Evolutionary conservation across 352 stramenopile genomes (phyloP), one percentile per base, ranked within the genome.

Genomic region (Globisporangium canariense): DNA sequence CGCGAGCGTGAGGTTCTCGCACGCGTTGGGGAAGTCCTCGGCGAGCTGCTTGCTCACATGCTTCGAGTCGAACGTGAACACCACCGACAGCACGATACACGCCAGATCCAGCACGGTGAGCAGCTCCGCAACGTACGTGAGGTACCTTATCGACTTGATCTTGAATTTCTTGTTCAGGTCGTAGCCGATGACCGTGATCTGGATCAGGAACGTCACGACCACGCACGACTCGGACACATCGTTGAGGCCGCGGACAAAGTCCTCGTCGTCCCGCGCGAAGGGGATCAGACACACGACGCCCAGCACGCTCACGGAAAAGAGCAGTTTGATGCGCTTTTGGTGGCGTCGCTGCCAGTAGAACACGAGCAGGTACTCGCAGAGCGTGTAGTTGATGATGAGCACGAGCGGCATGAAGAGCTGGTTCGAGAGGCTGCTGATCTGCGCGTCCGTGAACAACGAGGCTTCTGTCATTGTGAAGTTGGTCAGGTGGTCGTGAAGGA

Each of bases 351-450:
- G 41, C 41, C 64, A 75, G 53, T 75, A 75, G 22, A 72, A 40
- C 14, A 38, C 16, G 1, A 69, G 6, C 18, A 86, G 70, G 55
- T 86, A 86, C 36, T 74, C 50, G 30, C 80, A 62, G 22, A 81
- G 57, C 4, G 74, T 65, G 49, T 71, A 83, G 68, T 79, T 81
- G 22, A 81, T 64, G 30, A 86, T 25, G 40, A 86, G 64, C 46
- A 69, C 60, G 8, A 83, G 22, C 11, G 77, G 77, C 28, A 78
- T 46, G 54, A 74, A 69, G 32, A 62, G 60, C 47, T 74, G 45
- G 16, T 2, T 11, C n/a, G 65, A 61, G 2, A 61, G 16, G 25
- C 18, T 10, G 45, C 71, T 45, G 22, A 76, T 74, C 46, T 73
- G 49, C 8, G 63, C 50, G 7, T 73, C 66, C 2, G 70, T 74